Conservation (phyloP, 169 alveolate genomes). For the Eimeria praecox region DNA sequence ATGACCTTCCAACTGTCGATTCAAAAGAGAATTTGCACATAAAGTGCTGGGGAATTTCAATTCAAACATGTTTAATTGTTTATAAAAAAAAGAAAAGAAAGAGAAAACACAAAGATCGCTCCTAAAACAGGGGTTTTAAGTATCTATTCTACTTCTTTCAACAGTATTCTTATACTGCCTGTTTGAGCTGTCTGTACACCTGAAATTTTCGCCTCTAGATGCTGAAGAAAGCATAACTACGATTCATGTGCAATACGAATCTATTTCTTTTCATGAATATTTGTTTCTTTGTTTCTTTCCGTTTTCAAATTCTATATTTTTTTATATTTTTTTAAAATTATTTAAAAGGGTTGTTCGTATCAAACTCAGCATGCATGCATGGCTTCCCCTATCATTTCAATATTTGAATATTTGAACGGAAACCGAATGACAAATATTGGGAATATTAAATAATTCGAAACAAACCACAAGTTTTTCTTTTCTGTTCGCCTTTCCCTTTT, state of each 20-base stretch:
- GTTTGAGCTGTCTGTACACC: constrained; percentile 20
- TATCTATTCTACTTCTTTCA: no score
- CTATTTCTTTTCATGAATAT: no score
- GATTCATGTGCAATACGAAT: no score
- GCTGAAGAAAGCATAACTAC: background rate
- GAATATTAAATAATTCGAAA: constrained; percentile 25
- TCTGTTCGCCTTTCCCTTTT: background rate
- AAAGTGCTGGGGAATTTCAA: background rate
- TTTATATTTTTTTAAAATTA: no score
- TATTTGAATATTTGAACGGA: background rate
- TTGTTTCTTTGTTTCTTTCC: no score
- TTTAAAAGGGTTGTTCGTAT: no score
- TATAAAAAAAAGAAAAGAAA: background rate
- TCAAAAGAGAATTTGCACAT: background rate
- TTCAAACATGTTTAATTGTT: background rate
- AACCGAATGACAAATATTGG: background rate
- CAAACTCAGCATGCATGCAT: no score
- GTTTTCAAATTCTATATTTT: no score
- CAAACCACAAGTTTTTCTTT: constrained; percentile 36
- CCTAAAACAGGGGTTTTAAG: background rate
- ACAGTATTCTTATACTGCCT: background rate
- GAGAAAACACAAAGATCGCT: background rate
- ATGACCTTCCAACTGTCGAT: background rate
- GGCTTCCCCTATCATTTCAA: no score
- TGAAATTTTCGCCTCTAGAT: no score